Conservation (phyloP, 805 yeast genomes). For the Teunomyces cretensis region DNA sequence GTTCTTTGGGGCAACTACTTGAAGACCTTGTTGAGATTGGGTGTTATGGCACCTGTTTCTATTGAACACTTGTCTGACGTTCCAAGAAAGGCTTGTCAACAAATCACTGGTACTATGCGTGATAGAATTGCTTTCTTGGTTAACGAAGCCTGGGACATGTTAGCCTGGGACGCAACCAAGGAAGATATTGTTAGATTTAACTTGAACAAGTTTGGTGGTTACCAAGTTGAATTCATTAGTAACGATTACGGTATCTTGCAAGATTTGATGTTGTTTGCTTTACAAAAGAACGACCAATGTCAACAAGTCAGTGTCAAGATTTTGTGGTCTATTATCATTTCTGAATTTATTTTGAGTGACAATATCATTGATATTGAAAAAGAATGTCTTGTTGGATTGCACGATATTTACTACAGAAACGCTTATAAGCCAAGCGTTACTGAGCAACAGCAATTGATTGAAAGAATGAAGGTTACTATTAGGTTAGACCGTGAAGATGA, state of each 20-base stretch:
- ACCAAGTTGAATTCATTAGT: constrained; percentile 63
- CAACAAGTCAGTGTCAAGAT: constrained; percentile 63
- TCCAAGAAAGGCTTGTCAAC: constrained; percentile 68
- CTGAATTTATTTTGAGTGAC: constrained; percentile 61
- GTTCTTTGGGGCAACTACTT: constrained; percentile 69
- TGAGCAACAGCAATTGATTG: constrained; percentile 57
- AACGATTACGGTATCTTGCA: constrained; percentile 59
- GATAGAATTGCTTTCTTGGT: constrained; percentile 55
- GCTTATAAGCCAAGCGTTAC: constrained; percentile 54
- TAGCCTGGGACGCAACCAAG: constrained; percentile 62
- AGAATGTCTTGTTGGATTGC: constrained; percentile 62
- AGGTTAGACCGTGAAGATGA: constrained; percentile 64
- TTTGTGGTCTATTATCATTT: constrained; percentile 69
- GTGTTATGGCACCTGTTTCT: constrained; percentile 66
- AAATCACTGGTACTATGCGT: constrained; percentile 63
- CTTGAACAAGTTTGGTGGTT: constrained; percentile 62
- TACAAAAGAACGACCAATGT: constrained; percentile 64
- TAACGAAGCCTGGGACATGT: constrained; percentile 66
- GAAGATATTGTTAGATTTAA: constrained; percentile 60
- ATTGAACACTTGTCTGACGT: constrained; percentile 69
- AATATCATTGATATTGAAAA: constrained; percentile 59
- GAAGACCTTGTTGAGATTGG: constrained; percentile 54
- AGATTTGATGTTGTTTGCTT: constrained; percentile 63
- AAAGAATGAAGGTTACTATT: constrained; percentile 47
- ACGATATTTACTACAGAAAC: constrained; percentile 59